Base-by-base conservation (phyloP, 768 basidiomycete species). In the Hypholoma sublateritium region DNA sequence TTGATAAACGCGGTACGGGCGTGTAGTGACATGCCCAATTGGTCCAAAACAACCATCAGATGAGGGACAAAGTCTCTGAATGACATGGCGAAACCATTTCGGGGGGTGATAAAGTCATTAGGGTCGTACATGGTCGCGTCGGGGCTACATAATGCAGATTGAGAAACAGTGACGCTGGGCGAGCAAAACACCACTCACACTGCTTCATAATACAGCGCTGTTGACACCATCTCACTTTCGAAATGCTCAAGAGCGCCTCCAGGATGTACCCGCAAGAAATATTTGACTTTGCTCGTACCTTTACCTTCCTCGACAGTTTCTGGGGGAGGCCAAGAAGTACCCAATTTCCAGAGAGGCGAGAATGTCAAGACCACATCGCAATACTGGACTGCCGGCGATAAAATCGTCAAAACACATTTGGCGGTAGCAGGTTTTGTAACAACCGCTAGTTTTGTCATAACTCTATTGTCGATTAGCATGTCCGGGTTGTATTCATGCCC, bases 241-340 rank as follows among this genome's bases (percentile, higher is more conserved):
- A 93, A 93, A 69, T 94, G 91, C 66, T 94, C 92, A 47, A 94
- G 72, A 0, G 88, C 91, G 62, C 92, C 92, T 37, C 90, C 91
- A 43, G 92, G 91, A 69, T 92, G 87, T 9, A 88, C 89, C 37
- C 91, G 82, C 57, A 93, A 62, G 70, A 92, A 93, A 66, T 89
- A 93, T 66, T 93, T 93, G 72, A 89, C 78, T 67, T 39, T 56
- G 41, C 47, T 55, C 8, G 44, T 24, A 22, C 45, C 54, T 13
- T 87, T 92, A 61, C 85, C 81, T 16, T 88, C 84, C 3, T 76
- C 80, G 4, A 88, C 68, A 34, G 74, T 74, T 70, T 93, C 89
- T 2, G 85, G 85, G 0, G 85, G 85, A 21, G 92, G 92, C 88
- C 89, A 93, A 11, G 89, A 87, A 41, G 83, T 75, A 2, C 85